A percentile compares a stretch with the other conserved stretches of the same genome.
Evolutionary conservation across 2,329 filamentous ascomycete genomes (phyloP).

Genomic region (Gaeumannomyces sp.): DNA sequence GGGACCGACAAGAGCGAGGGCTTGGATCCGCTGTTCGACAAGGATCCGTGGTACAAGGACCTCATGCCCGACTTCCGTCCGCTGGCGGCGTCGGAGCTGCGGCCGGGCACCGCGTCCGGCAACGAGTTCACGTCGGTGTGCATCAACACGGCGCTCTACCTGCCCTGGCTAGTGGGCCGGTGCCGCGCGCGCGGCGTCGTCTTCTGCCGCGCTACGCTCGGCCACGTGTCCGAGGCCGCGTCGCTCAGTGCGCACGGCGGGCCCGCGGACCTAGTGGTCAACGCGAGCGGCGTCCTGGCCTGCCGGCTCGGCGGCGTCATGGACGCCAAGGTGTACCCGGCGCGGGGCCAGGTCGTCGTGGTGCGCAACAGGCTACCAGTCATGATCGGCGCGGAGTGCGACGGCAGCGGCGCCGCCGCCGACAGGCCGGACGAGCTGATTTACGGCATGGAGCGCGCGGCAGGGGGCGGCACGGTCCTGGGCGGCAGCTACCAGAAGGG

Average conservation of each 20-base stretch:
- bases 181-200: slow-evolving; percentile 68
- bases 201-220: slow-evolving; percentile 55
- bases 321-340: slow-evolving; percentile 67
- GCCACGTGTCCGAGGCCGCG: slow-evolving; percentile 69
- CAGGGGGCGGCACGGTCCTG: slow-evolving; percentile 73
- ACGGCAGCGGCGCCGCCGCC: too few relatives aligned
- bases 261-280: slow-evolving; percentile 65
- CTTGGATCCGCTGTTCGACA: slow-evolving; percentile 54
- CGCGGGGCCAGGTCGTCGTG: slow-evolving; percentile 75
- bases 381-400: slow-evolving; percentile 68
- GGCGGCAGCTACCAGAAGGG: slow-evolving; percentile 79
- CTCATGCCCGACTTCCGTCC: slow-evolving; percentile 66
- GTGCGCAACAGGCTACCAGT: slow-evolving; percentile 70
- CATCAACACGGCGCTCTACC: slow-evolving; percentile 84
- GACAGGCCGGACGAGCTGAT: slow-evolving; percentile 54
- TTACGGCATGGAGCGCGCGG: slow-evolving; percentile 79
- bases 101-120: slow-evolving; percentile 61
- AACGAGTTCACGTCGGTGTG: slow-evolving; percentile 78
- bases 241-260: slow-evolving; percentile 45
- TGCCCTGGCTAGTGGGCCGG: slow-evolving; percentile 77
- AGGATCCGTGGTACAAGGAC: slow-evolving; percentile 67
- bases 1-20: slow-evolving; percentile 39
- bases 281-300: slow-evolving; percentile 76
- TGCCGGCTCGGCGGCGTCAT: slow-evolving; percentile 73
- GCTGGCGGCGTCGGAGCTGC: slow-evolving; percentile 52